These are phyloP conservation scores for Flaveria linearis DNA, from an alignment of 129 eudicot species.

Conservation along the genomic window DNA sequence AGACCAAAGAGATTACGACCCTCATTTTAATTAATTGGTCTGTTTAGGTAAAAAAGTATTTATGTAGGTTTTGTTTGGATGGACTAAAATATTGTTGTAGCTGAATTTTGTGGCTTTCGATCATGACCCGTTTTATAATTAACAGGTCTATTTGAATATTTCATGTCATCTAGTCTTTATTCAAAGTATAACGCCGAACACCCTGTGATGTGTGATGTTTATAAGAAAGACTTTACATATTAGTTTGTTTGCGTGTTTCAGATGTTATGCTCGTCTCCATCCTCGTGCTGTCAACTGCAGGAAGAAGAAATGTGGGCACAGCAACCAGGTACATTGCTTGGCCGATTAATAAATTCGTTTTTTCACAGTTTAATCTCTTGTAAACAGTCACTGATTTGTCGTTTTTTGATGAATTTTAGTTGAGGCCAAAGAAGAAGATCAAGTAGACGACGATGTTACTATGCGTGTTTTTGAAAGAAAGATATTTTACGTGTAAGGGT, in stretches of 20 bases:
- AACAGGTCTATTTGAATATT: no score
- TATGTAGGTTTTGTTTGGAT: no score
- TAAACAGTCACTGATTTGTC: background rate
- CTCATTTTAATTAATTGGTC: no score
- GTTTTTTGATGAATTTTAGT: slow-evolving; percentile 27
- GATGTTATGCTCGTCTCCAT: slow-evolving; percentile 62
- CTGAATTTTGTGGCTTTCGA: no score
- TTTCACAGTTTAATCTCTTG: background rate
- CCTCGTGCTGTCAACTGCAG: slow-evolving; percentile 67
- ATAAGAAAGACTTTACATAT: background rate
- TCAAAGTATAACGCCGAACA: no score
- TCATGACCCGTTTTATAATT: no score
- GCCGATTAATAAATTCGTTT: no score
- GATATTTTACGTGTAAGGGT: background rate
- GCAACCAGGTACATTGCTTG: slow-evolving; percentile 44
- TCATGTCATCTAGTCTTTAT: no score
- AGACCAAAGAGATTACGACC: no score
- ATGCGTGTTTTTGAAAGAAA: background rate
- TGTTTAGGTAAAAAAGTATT: no score
- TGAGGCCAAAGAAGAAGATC: slow-evolving; percentile 76
- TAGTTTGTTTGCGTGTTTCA: background rate
- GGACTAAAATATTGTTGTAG: no score
- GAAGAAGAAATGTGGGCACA: slow-evolving; percentile 67
- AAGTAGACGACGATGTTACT: slow-evolving; percentile 25
- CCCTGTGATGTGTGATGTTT: background rate